phyloP scores from a whole-genome alignment of 495 filamentous ascomycete genomes.

The Annulohypoxylon bovei region DNA sequence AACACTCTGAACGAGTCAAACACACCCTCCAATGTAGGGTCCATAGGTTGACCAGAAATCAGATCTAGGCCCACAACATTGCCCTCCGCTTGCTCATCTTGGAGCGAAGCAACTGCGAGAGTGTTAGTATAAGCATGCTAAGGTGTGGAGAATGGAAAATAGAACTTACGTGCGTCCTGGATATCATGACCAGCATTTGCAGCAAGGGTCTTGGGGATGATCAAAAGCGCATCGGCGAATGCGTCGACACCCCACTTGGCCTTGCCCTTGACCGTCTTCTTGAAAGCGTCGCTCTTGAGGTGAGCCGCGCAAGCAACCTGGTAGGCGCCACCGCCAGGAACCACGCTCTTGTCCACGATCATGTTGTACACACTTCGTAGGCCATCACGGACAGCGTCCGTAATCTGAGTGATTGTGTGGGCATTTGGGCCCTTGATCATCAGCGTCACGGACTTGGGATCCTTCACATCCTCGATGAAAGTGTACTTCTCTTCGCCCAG shows the following conservation, averaged over 20 bases:
- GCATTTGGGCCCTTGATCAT: slow-evolving; percentile 97
- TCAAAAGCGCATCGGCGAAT: slow-evolving; percentile 90
- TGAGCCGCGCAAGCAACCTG: slow-evolving; percentile 94
- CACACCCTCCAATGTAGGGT: slow-evolving; percentile 90
- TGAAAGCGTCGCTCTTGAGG: slow-evolving; percentile 81
- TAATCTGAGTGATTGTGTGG: slow-evolving; percentile 96
- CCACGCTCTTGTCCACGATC: slow-evolving; percentile 94
- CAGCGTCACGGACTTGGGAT: slow-evolving; percentile 97
- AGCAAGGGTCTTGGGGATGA: slow-evolving; percentile 97
- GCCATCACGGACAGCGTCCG: slow-evolving; percentile 96
- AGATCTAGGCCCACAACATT: slow-evolving; percentile 89
- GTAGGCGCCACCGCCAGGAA: slow-evolving; percentile 95
- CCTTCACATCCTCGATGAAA: slow-evolving; percentile 98
- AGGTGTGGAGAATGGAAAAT: background rate
- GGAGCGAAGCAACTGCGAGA: slow-evolving; percentile 75
- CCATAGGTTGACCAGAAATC: slow-evolving; percentile 89
- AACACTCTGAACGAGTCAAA: slow-evolving; percentile 97
- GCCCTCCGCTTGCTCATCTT: slow-evolving; percentile 86
- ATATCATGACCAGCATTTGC: slow-evolving; percentile 97
- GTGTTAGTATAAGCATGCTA: slow-evolving; percentile 30
- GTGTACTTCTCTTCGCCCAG: slow-evolving; percentile 99
- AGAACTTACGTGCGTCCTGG: slow-evolving; percentile 82
- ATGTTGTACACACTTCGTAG: slow-evolving; percentile 97
- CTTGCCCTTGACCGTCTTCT: slow-evolving; percentile 93
- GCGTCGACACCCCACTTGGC: slow-evolving; percentile 93